These are phyloP conservation scores for Paecilomyces sp. DNA, from an alignment of 2,329 filamentous ascomycete genomes.

Conservation along the genomic window DNA sequence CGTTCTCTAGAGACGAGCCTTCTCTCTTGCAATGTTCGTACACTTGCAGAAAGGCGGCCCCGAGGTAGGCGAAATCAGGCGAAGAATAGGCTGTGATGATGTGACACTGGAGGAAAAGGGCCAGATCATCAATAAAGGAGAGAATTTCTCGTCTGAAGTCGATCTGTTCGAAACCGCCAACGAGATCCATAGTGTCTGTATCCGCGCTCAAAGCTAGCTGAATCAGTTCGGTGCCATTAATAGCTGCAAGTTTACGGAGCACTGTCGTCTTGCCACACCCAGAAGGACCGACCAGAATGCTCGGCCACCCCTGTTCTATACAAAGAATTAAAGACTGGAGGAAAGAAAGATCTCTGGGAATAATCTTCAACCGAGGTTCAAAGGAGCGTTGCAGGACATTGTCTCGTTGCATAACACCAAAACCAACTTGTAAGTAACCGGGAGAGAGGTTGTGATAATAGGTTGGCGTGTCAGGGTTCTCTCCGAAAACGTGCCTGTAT, in stretches of 20 bases:
- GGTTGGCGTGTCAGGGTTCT: slow-evolving; percentile 44
- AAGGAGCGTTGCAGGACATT: slow-evolving; percentile 26
- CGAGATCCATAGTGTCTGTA: slow-evolving; percentile 92
- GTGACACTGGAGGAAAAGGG: slow-evolving; percentile 43
- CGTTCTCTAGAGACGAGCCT: slow-evolving; percentile 20
- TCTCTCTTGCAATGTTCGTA: slow-evolving; percentile 22
- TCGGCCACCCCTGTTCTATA: slow-evolving; percentile 78
- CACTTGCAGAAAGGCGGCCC: slow-evolving; percentile 21
- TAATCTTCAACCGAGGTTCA: slow-evolving; percentile 25
- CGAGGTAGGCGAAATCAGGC: slow-evolving; percentile 12
- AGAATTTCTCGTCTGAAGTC: slow-evolving; percentile 71
- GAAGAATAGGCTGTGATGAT: slow-evolving; percentile 23
- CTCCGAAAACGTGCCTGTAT: slow-evolving; percentile 59
- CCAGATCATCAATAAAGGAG: slow-evolving; percentile 49
- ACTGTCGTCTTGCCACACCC: slow-evolving; percentile 82
- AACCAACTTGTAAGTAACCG: slow-evolving; percentile 67
- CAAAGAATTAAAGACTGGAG: slow-evolving; percentile 84
- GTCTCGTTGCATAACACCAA: slow-evolving; percentile 63
- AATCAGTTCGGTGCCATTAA: slow-evolving; percentile 67
- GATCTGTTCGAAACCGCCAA: slow-evolving; percentile 93
- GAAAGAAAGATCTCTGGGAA: slow-evolving; percentile 50
- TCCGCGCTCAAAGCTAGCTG: slow-evolving; percentile 90
- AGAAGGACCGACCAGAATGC: slow-evolving; percentile 77
- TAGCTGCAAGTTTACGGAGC: slow-evolving; percentile 70
- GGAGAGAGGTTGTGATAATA: slow-evolving; percentile 66